These are phyloP conservation scores for Trametes villosa DNA, from an alignment of 768 basidiomycete species.

Conservation along the genomic window DNA sequence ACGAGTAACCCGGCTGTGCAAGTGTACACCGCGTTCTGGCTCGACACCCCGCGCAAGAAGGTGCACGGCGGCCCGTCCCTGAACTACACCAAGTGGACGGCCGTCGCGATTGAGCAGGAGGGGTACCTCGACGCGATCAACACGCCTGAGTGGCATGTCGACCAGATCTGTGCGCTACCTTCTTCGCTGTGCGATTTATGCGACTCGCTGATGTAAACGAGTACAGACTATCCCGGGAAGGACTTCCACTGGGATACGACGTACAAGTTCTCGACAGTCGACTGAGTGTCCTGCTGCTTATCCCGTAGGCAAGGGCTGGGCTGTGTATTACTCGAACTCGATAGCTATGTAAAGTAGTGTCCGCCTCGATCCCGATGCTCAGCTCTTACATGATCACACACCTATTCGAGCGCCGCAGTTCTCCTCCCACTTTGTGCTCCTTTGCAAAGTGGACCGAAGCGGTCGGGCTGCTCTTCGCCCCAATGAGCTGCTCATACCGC, in stretches of 20 bases:
- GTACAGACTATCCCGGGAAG: slow-evolving; percentile 45
- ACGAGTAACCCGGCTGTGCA: slow-evolving; percentile 57
- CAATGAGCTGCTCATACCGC: neutral
- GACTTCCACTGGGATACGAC: slow-evolving; percentile 52
- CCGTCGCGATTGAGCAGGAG: slow-evolving; percentile 57
- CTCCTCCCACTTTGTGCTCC: neutral
- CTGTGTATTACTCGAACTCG: no score
- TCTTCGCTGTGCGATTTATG: neutral
- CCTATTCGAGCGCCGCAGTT: no score
- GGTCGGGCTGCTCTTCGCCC: slow-evolving; percentile 5
- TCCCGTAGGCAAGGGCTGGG: no score
- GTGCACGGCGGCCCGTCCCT: slow-evolving; percentile 51
- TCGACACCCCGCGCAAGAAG: slow-evolving; percentile 50
- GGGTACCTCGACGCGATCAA: slow-evolving; percentile 60
- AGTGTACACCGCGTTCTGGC: slow-evolving; percentile 51
- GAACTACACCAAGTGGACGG: slow-evolving; percentile 47
- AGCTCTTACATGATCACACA: no score
- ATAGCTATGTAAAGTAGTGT: no score
- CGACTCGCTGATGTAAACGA: neutral
- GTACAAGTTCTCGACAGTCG: slow-evolving; percentile 49
- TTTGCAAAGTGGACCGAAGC: no score
- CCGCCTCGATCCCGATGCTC: no score
- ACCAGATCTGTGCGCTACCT: slow-evolving; percentile 52
- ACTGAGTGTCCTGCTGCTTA: no score
- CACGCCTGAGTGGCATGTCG: slow-evolving; percentile 55